A percentile compares a stretch with the other conserved stretches of the same genome.
Evolutionary conservation across 495 filamentous ascomycete species (phyloP).

Genomic region (Staphylotrichum longicolle): DNA sequence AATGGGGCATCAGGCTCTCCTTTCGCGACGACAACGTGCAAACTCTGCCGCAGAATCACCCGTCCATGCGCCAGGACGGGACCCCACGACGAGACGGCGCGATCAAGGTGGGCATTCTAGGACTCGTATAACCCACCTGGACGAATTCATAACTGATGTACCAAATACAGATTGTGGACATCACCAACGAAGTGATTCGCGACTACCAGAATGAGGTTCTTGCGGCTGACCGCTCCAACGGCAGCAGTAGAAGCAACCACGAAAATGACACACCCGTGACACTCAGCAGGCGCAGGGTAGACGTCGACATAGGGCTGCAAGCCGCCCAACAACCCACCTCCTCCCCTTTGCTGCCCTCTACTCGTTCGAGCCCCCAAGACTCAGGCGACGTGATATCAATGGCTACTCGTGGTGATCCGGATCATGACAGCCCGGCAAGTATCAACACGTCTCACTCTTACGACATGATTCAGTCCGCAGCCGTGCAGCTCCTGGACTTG

Average conservation of each 20-base stretch:
- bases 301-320: background rate
- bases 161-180: background rate
- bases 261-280: background rate
- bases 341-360: background rate
- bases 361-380: background rate
- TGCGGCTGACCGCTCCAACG: background rate
- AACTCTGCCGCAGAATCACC: background rate
- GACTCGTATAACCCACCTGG: too few species aligned
- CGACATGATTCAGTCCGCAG: constrained; percentile 1
- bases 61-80: constrained; percentile 1
- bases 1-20: constrained; percentile 10
- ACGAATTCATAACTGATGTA: too few species aligned
- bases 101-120: constrained; percentile 2
- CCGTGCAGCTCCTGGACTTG: constrained; percentile 4
- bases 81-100: background rate
- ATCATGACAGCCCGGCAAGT: background rate
- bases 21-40: constrained; percentile 8
- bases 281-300: too few species aligned
- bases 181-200: constrained; percentile 8
- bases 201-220: constrained; percentile 1
- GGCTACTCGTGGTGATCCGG: background rate
- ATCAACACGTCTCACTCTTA: background rate
- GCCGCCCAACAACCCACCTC: background rate
- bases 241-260: background rate
- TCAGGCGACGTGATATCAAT: background rate